phyloP scores from a whole-genome alignment of 768 basidiomycete species.

The Mycena amicta region DNA sequence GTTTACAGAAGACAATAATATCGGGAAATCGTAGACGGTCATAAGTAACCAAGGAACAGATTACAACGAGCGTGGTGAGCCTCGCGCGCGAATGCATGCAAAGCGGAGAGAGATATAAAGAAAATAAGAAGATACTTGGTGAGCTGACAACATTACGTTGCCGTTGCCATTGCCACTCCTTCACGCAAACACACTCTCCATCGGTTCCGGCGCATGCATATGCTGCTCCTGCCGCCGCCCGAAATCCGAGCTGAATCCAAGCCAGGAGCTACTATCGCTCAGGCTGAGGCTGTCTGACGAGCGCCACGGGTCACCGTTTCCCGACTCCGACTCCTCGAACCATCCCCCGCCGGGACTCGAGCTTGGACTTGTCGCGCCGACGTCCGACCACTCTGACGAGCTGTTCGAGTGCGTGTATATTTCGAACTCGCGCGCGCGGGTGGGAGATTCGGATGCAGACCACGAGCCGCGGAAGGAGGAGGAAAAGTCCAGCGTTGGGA shows the following conservation, averaged over 20 bases:
- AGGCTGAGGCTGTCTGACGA: neutral
- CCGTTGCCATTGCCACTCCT: too few species aligned
- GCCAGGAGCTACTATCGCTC: neutral
- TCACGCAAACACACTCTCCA: constrained; percentile 17
- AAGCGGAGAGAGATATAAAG: too few species aligned
- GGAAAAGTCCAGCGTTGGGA: constrained; percentile 80
- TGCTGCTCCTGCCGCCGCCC: constrained; percentile 13
- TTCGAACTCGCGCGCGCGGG: neutral
- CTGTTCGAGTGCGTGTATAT: constrained; percentile 5
- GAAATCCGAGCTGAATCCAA: constrained; percentile 47
- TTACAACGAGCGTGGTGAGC: too few species aligned
- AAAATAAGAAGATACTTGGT: too few species aligned
- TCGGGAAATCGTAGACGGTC: too few species aligned
- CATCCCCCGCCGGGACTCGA: constrained; percentile 25
- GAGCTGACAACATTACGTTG: too few species aligned
- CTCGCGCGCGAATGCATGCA: too few species aligned
- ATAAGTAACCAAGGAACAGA: too few species aligned
- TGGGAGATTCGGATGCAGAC: constrained; percentile 15
- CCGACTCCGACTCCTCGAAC: constrained; percentile 5
- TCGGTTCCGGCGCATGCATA: constrained; percentile 10
- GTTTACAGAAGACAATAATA: too few species aligned
- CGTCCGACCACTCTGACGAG: constrained; percentile 1
- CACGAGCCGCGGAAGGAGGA: constrained; percentile 41
- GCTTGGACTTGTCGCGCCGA: constrained; percentile 1
- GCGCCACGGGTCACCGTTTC: constrained; percentile 6